Conservation (phyloP, 164 flowering plant species). For the Kingdonia uniflora region DNA sequence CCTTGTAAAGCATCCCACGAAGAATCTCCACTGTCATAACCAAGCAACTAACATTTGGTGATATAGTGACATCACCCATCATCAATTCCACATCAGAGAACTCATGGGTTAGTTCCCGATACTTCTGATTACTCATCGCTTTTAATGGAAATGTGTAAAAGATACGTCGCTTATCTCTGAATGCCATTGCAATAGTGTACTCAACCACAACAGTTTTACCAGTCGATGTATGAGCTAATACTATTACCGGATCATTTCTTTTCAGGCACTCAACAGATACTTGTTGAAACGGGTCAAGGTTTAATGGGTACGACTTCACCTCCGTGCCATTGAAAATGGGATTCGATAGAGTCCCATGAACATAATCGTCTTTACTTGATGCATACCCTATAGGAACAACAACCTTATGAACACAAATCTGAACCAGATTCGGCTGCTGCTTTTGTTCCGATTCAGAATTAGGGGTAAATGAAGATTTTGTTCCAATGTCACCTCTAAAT, state of each 20-base stretch:
- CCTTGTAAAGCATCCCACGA: constrained; percentile 94
- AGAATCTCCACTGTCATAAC: constrained; percentile 98
- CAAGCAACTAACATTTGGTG: constrained; percentile 89
- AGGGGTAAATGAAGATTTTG: too few relatives aligned
- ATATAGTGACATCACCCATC: constrained; percentile 84
- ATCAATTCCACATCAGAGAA: too few relatives aligned
- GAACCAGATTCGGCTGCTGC: too few relatives aligned
- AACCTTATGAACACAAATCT: too few relatives aligned
- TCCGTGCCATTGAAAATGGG: constrained; percentile 57
- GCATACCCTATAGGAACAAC: constrained; percentile 66
- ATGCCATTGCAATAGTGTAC: too few relatives aligned
- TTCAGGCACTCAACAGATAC: too few relatives aligned
- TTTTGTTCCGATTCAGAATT: constrained; percentile 16
- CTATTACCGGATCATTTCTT: constrained; percentile 78
- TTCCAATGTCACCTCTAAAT: too few relatives aligned
- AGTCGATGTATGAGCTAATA: too few relatives aligned
- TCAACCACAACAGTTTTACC: too few relatives aligned
- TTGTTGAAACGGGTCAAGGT: constrained; percentile 87
- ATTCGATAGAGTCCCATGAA: too few relatives aligned
- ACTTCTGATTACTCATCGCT: constrained; percentile 94
- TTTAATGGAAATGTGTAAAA: constrained; percentile 92
- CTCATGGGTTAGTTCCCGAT: constrained; percentile 77
- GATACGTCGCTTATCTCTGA: constrained; percentile 84
- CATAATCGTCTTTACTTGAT: too few relatives aligned
- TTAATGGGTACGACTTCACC: constrained; percentile 64